A percentile compares a stretch with the other conserved stretches of the same genome.
Conservation (phyloP, 2,329 filamentous ascomycete genomes). For the Thermoascus crustaceus region DNA sequence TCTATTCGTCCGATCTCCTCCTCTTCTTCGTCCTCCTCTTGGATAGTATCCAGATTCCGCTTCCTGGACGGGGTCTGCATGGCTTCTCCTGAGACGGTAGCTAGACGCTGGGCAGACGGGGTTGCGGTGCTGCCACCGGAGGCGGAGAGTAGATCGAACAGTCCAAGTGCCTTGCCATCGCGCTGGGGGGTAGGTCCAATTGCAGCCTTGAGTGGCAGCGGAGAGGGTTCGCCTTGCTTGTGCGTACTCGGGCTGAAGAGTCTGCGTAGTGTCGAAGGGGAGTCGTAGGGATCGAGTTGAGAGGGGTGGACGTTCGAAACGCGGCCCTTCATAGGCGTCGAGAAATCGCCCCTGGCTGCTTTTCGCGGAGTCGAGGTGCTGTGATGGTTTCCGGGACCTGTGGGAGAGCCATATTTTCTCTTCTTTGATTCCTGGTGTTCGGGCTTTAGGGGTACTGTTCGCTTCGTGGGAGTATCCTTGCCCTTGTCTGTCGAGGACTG, state of each 20-base stretch:
- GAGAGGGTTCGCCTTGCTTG: slow-evolving; percentile 17
- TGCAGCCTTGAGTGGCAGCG: slow-evolving; percentile 29
- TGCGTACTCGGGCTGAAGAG: slow-evolving; percentile 31
- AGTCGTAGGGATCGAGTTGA: slow-evolving; percentile 38
- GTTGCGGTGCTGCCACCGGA: slow-evolving; percentile 30
- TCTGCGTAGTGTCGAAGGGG: slow-evolving; percentile 30
- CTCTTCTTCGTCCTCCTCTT: slow-evolving; percentile 21
- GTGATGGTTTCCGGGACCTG: slow-evolving; percentile 12
- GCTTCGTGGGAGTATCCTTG: slow-evolving; percentile 11
- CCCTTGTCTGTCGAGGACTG: slow-evolving; percentile 12
- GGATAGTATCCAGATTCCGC: slow-evolving; percentile 17
- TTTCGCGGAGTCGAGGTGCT: slow-evolving; percentile 29
- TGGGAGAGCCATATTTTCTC: slow-evolving; percentile 25
- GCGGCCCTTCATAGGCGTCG: slow-evolving; percentile 24
- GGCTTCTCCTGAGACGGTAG: slow-evolving; percentile 17
- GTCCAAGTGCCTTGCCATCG: slow-evolving; percentile 39
- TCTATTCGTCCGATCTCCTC: slow-evolving; percentile 17
- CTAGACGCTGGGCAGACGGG: slow-evolving; percentile 22
- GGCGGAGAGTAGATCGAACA: slow-evolving; percentile 41
- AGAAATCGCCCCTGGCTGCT: slow-evolving; percentile 19
- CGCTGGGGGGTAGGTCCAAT: slow-evolving; percentile 44
- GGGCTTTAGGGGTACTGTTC: slow-evolving; percentile 10
- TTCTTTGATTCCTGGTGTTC: slow-evolving; percentile 19
- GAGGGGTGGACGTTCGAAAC: slow-evolving; percentile 26
- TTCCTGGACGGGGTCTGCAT: slow-evolving; percentile 32